A percentile compares a stretch with the other conserved stretches of the same genome.
These are phyloP conservation scores for Tremella yokohamensis DNA, from an alignment of 768 basidiomycete genomes.

Conservation along the genomic window DNA sequence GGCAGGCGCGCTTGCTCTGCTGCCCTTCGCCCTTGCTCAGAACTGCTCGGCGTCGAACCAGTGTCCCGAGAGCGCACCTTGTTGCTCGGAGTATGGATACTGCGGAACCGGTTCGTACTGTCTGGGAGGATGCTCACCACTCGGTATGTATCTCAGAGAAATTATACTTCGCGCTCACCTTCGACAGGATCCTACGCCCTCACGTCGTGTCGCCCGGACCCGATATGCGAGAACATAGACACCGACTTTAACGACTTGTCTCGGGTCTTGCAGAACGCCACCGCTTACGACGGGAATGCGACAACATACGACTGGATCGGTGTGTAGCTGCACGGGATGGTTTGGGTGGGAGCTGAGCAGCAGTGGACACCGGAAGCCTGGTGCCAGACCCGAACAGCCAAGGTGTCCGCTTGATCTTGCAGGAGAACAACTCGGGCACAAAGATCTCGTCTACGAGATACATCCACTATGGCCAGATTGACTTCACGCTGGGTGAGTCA, in stretches of 20 bases:
- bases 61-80: constrained; percentile 36
- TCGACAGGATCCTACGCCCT: constrained; percentile 57
- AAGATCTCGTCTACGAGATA: constrained; percentile 75
- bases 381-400: constrained; percentile 20
- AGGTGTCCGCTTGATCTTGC: constrained; percentile 58
- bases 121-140: constrained; percentile 80
- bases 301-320: constrained; percentile 58
- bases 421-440: constrained; percentile 66
- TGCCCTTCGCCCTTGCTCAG: constrained; percentile 18
- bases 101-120: constrained; percentile 62
- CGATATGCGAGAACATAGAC: constrained; percentile 64
- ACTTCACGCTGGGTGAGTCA: constrained; percentile 30
- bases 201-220: constrained; percentile 64
- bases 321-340: constrained; percentile 12
- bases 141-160: constrained; percentile 47
- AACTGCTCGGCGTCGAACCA: constrained; percentile 27
- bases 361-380: constrained; percentile 24
- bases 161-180: neutral
- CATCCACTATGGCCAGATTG: constrained; percentile 71
- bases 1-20: constrained; percentile 5
- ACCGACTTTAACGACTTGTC: constrained; percentile 51
- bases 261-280: constrained; percentile 65
- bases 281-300: constrained; percentile 70
- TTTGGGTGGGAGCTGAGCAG: neutral
- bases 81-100: constrained; percentile 59